Evolutionary conservation across 768 basidiomycete genomes (phyloP), one percentile per base, ranked within the genome.

Genomic region (Trametes coccinea): DNA sequence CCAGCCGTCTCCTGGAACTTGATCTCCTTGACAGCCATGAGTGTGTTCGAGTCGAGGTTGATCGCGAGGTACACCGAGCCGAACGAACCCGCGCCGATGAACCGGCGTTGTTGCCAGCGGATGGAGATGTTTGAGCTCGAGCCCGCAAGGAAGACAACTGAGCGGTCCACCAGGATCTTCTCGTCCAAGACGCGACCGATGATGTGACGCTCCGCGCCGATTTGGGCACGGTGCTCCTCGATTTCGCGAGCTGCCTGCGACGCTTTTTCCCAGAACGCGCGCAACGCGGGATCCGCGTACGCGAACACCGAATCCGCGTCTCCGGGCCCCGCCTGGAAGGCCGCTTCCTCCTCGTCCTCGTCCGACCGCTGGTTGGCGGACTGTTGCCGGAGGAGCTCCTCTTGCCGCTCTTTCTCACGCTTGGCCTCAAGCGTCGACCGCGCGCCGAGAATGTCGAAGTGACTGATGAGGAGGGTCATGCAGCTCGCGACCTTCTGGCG

Each of bases 1-100:
- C 92, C 93, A 5, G 92, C 87, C 11, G 96, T 78, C 72, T 98
- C 96, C 71, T 95, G 94, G 74, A 95, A 96, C 61, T 94, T 93
- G 73, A 98, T 94, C 78, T 98, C 97, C 77, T 99, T 99, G 69
- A 98, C 97, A 8, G 97, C 97, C 95, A 99, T 98, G 62, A 98
- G 85, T 45, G 91, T 90, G 48, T 95, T 93, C 1, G 92, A 89
- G 71, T 98, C 97, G 57, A 98, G 82, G 72, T 98, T 98, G 75
- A 98, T 90, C 16, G 95, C 97, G 49, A 94, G 85, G 73, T 98
- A 99, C n/a, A 99, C 97, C n/a, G 93, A 96, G 22, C 97, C 97
- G 74, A 97, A 98, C 8, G 97, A 95, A 14, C 97, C 97, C n/a
- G 95, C 88, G 53, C 96, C 97, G 67, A 99, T 98, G 77, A 98